phyloP scores from a whole-genome alignment of 139 green algal species.

The Diplosphaera chodatii region DNA sequence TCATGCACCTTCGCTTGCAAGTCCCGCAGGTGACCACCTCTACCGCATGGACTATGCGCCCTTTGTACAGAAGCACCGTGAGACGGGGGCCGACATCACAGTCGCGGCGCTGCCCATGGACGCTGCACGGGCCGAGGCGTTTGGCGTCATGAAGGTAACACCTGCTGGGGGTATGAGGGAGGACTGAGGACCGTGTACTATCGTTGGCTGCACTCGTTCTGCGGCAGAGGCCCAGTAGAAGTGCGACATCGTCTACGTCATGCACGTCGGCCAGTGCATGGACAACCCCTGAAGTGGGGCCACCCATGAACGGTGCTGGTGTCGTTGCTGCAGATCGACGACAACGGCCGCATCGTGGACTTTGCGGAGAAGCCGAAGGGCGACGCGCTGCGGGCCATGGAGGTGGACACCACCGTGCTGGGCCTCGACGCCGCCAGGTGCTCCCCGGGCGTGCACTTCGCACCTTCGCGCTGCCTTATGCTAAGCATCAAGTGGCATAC shows the following conservation, averaged over 20 bases:
- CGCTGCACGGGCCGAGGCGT: constrained; percentile 82
- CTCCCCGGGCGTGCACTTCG: no score
- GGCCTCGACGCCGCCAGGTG: constrained; percentile 68
- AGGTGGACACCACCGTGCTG: constrained; percentile 95
- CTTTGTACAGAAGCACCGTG: constrained; percentile 90
- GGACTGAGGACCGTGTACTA: no score
- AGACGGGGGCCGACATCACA: constrained; percentile 90
- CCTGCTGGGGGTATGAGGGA: no score
- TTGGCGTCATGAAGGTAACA: constrained; percentile 96
- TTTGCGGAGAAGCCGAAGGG: constrained; percentile 99
- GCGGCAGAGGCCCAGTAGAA: no score
- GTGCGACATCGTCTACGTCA: no score
- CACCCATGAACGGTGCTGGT: background rate
- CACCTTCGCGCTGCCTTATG: no score
- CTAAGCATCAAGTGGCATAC: no score
- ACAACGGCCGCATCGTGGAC: constrained; percentile 62
- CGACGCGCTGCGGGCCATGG: constrained; percentile 83
- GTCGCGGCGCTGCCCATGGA: constrained; percentile 92
- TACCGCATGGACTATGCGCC: constrained; percentile 99
- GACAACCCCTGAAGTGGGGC: no score
- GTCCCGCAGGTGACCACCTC: constrained; percentile 95
- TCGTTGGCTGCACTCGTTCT: no score
- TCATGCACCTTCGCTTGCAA: no score
- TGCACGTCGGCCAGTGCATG: no score
- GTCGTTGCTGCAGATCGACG: constrained; percentile 86